Evolutionary conservation across 768 basidiomycete genomes (phyloP), one percentile per base, ranked within the genome.

Genomic region (Boletus edulis): DNA sequence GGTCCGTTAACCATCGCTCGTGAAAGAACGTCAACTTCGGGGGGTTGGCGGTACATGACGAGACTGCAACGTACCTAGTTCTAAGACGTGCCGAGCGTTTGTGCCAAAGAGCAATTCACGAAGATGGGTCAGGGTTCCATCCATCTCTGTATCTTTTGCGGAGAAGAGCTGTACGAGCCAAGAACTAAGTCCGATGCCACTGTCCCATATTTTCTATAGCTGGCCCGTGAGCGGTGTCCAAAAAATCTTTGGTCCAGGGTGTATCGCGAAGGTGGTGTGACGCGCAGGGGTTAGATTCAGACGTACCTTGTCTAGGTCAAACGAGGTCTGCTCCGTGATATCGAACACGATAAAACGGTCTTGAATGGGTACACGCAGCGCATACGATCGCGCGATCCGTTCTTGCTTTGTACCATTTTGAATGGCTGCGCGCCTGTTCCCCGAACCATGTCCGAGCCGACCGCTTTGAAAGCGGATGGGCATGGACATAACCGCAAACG

Each of bases 141-240:
- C 40, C 1, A 15, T 31, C 37, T 34, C 57, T 15, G 46, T 24
- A 0, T 41, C 13, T 5, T 44, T 56, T 45, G 53, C 51, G 13
- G 49, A 50, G 73, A 66, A 59, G 56, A 76, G 70, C 29, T 55
- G 66, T 1, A 81, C 74, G 5, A 96, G 73, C 90, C 90, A 94
- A 3, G 91, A 81, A 54, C 88, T 86, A 18, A 94, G 73, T 7
- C 90, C 93, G 45, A 96, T 78, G 3, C 94, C 94, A 41, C 93
- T 94, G 67, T 96, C 94, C 94, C 94, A 97, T 51, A 96, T 81
- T 92, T 96, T 96, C 94, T 96, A 74, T 27, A 37, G 22, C 51
- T 31, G 9, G 13, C 3, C 18, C 51, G 58, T 59, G 50, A 68
- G 66, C 52, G 46, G 41, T 24, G 46, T 58, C 27, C 7, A 24